These are phyloP conservation scores for Tylopilus sp. DNA, from an alignment of 768 basidiomycete species.

Conservation along the genomic window DNA sequence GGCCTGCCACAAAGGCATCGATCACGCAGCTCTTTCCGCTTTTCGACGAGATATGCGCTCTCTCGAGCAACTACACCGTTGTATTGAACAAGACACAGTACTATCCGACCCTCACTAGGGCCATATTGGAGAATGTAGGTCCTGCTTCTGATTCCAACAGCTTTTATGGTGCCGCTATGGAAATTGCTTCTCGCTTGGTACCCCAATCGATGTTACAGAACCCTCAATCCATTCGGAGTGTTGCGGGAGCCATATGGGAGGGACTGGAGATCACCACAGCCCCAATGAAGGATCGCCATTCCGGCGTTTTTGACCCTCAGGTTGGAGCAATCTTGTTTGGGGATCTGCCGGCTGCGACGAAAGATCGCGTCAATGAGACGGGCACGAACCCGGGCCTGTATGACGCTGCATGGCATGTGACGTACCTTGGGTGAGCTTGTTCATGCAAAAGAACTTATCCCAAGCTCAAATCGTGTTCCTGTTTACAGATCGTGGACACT, in stretches of 20 bases:
- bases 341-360: slow-evolving; percentile 10
- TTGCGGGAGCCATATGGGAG: slow-evolving; percentile 20
- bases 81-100: neutral
- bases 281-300: neutral
- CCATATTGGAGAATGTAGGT: neutral
- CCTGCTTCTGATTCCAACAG: neutral
- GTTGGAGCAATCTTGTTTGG: slow-evolving; percentile 6
- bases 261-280: slow-evolving; percentile 8
- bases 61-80: neutral
- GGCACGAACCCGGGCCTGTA: slow-evolving; percentile 22
- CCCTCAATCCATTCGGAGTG: neutral
- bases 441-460: neutral
- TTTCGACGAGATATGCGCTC: neutral
- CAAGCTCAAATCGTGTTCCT: neutral
- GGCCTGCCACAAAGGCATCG: neutral
- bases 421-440: slow-evolving; percentile 3
- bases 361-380: slow-evolving; percentile 8
- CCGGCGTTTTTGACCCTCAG: neutral
- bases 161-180: neutral
- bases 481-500: slow-evolving; percentile 12
- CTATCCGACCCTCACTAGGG: neutral
- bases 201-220: neutral
- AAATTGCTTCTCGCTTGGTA: neutral
- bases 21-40: neutral
- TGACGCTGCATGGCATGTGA: slow-evolving; percentile 15